Conservation (phyloP, 2,329 filamentous ascomycete species). For the Pezicula radicicola region DNA sequence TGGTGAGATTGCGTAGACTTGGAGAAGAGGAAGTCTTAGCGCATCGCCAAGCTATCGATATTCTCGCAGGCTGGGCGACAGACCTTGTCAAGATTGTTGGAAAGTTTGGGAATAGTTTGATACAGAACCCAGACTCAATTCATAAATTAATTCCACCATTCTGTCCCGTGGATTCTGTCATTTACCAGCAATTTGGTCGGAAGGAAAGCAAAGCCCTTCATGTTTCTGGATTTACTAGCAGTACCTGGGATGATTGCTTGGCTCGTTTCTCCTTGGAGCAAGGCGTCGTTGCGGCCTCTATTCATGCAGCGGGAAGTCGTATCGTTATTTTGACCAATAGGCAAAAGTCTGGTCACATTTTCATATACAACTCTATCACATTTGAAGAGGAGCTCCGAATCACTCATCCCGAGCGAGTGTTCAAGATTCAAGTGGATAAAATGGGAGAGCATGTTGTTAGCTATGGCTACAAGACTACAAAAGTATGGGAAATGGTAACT, state of each 20-base stretch:
- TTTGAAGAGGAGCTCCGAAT: no score
- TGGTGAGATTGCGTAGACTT: background rate
- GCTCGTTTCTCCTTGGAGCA: background rate
- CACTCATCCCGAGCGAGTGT: no score
- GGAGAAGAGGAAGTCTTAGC: background rate
- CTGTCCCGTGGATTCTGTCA: conserved; percentile 5
- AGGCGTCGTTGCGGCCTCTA: background rate
- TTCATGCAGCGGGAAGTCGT: background rate
- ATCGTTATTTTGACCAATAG: background rate
- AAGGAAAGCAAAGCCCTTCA: background rate
- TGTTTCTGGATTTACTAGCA: background rate
- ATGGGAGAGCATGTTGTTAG: no score
- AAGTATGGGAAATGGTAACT: no score
- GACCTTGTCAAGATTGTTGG: conserved; percentile 6
- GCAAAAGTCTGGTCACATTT: no score
- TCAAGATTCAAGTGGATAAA: no score
- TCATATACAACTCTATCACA: no score
- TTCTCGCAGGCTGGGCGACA: conserved; percentile 3
- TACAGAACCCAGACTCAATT: conserved; percentile 3
- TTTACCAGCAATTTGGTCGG: background rate
- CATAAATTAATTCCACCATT: conserved; percentile 8
- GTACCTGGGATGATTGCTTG: background rate
- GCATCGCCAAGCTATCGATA: background rate
- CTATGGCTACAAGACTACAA: no score
- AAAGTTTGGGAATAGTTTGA: conserved; percentile 6